These are phyloP conservation scores for Knufia petricola DNA, from an alignment of 2,329 filamentous ascomycete genomes.

Conservation along the genomic window DNA sequence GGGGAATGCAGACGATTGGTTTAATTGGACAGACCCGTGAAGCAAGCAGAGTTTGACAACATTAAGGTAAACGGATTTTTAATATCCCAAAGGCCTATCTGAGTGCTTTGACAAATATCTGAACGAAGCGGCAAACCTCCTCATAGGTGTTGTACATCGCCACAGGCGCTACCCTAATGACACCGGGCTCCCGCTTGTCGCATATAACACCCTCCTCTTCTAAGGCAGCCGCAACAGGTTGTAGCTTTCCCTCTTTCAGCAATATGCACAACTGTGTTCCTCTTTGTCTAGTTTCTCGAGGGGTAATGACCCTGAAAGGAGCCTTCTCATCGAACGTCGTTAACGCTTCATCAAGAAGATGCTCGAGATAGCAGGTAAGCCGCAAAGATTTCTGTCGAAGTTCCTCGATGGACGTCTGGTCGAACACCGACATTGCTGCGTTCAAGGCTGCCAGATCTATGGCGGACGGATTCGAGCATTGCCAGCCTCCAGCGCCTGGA, in stretches of 20 bases:
- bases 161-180: constrained; percentile 71
- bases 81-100: not conserved
- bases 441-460: constrained; percentile 67
- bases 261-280: constrained; percentile 71
- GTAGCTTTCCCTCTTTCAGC: constrained; percentile 59
- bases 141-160: constrained; percentile 73
- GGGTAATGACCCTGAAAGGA: constrained; percentile 58
- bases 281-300: constrained; percentile 54
- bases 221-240: constrained; percentile 52
- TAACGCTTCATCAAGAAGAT: constrained; percentile 42
- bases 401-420: constrained; percentile 56
- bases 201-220: constrained; percentile 62
- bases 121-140: constrained; percentile 58
- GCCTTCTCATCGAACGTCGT: constrained; percentile 27
- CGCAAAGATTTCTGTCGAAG: constrained; percentile 62
- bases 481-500: constrained; percentile 67
- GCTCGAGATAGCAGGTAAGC: constrained; percentile 68
- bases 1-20: constrained; percentile 31
- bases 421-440: constrained; percentile 64
- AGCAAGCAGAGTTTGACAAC: not conserved
- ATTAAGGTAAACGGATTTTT: not conserved
- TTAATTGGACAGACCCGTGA: constrained; percentile 7
- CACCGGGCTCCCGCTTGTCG: constrained; percentile 75
- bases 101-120: not conserved
- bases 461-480: constrained; percentile 71